Evolutionary conservation across 2,329 filamentous ascomycete genomes (phyloP).

Genomic region (Pestalotiopsis sp.): DNA sequence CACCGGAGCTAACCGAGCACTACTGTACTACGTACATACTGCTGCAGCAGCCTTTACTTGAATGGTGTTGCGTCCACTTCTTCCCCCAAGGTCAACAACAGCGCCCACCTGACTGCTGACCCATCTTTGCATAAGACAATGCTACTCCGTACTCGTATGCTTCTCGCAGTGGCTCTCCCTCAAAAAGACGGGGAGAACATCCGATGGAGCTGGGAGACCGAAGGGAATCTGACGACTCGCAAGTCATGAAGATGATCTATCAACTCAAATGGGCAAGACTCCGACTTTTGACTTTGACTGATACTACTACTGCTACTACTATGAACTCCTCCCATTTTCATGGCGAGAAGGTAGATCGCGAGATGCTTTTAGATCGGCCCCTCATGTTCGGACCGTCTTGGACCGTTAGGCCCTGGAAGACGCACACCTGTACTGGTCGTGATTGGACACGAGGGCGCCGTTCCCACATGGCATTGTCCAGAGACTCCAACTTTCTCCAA

Average conservation of each 20-base stretch:
- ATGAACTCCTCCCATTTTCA: not conserved
- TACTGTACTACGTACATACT: not conserved
- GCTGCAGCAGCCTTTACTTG: not conserved
- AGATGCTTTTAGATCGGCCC: not conserved
- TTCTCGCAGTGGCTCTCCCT: too few species aligned
- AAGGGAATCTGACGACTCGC: not conserved
- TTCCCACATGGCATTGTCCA: not conserved
- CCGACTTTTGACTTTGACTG: not conserved
- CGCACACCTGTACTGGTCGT: not conserved
- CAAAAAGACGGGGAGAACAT: too few species aligned
- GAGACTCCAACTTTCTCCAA: not conserved
- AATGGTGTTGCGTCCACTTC: not conserved
- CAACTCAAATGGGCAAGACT: not conserved
- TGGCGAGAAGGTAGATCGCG: not conserved
- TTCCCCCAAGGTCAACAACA: not conserved
- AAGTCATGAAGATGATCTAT: not conserved
- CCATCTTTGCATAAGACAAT: not conserved
- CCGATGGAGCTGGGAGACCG: not conserved
- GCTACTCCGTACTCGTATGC: too few species aligned
- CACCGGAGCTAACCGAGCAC: not conserved
- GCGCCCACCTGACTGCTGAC: not conserved
- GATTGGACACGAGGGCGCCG: not conserved
- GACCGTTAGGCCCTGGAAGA: not conserved
- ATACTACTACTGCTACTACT: too few species aligned
- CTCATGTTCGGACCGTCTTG: slow-evolving; percentile 4